Base-by-base conservation (phyloP, 129 eudicot species). In the Solidago caesia region DNA sequence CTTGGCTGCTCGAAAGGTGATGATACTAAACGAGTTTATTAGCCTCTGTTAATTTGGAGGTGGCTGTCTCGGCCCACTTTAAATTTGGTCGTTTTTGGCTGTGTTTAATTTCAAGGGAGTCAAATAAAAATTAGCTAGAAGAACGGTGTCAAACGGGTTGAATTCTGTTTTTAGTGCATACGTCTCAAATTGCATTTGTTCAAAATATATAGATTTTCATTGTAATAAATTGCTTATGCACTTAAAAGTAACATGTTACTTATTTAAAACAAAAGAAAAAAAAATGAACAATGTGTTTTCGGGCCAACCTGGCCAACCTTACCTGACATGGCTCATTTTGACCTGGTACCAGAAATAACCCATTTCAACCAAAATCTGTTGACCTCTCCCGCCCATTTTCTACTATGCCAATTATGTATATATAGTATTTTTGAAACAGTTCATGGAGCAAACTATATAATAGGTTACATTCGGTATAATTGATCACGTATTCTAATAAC, bases 1-100 rank as follows among this genome's bases (percentile, higher is more conserved):
- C 44, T 95, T 95, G 86, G 99, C 97, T 77, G 85, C 97, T 75
- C 83, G 97, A 72, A 95, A 95, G 97, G 99, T 95, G 77, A 75
- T 42, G 71, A 45, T 60, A 44, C 59, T 15, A 65, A 45, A 15
- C 27, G 13, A 33, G 3, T 44, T 55, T 66, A 4, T 14, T 56
- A 73, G 13, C 5, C 11, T 58, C 21, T 80, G 41, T 64, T 51
- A 29, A 14, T 70, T 5, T 51, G 14, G 15, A 53, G 58, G 58
- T 14, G 58, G 58, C 25, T 12, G 25, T 14, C 59, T 14, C 8
- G 8, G 15, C 59, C 59, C 15, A 14, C 2, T n/a, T 52, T 5
- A 13, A 53, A 53, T 53, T 33, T 2, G 39, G 39, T 33, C 21
- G 39, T 1, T 33, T 33, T 33, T 33, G 39, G 39, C 39, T 33